Evolutionary conservation across 1,139 yeast genomes (phyloP), one percentile per base, ranked within the genome.

Genomic region (Debaryomyces sp.): DNA sequence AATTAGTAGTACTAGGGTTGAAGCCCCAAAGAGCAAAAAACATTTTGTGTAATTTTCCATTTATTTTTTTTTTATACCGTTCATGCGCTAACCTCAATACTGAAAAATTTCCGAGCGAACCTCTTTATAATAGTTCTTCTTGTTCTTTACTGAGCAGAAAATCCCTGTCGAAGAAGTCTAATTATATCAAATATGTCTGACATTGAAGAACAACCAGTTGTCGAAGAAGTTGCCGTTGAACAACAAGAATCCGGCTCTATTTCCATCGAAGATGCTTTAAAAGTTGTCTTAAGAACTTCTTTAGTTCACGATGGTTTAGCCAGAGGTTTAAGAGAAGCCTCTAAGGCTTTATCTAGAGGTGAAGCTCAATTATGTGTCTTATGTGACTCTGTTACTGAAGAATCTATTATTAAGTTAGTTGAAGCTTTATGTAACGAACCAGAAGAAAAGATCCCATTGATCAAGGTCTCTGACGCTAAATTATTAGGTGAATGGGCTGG

Each of bases 401-500:
- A 86, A 71, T 87, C 96, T 64, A 94, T 95, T 84, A 83, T 89
- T 76, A 91, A 92, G 83, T 89, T 94, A 77, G 94, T 95, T 70
- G 99, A 95, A 88, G 98, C 98, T 81, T 87, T 94, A 73, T 92
- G 98, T 83, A 90, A 91, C 84, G 97, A 90, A 80, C 90, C 96
- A 73, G 96, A 90, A 75, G 85, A 87, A 80, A 90, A 90, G 83
- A 90, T 94, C 67, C 98, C 99, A 70, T 85, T 94, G 78, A 89
- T 95, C 87, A 94, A 94, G 89, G 98, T 94, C 67, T 90, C 98
- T 67, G 99, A 95, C 76, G 97, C 98, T 75, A 94, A 94, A 88
- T 90, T 90, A 84, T 88, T 94, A 75, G 99, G 99, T 85, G 98
- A 94, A 85, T 94, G 99, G 99, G 99, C 98, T 72, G 99, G 99